Evolutionary conservation across 371 early-diverging fungal genomes (phyloP).

Genomic region (Mucor irregularis): DNA sequence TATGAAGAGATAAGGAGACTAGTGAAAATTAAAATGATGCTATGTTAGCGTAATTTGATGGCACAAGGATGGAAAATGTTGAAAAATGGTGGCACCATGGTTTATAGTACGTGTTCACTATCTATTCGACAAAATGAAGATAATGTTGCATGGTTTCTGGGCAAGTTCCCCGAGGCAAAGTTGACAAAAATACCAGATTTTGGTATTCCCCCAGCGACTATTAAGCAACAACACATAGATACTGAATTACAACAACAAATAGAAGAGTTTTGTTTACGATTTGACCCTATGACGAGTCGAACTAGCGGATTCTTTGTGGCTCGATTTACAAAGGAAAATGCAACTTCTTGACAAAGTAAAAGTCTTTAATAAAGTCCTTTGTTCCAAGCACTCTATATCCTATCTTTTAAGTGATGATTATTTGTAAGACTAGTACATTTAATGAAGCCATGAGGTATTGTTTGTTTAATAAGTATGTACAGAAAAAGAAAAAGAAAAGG

Average conservation of each 20-base stretch:
- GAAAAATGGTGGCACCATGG: conserved; percentile 72
- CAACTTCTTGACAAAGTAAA: too few species aligned
- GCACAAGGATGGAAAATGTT: conserved; percentile 71
- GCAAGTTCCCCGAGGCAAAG: conserved; percentile 39
- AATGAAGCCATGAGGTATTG: too few species aligned
- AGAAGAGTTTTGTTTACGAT: conserved; percentile 49
- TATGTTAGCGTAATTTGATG: conserved; percentile 59
- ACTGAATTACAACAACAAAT: conserved; percentile 39
- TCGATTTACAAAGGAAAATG: conserved; percentile 58
- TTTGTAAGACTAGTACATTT: too few species aligned
- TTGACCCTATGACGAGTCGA: conserved; percentile 63
- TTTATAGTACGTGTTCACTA: conserved; percentile 88
- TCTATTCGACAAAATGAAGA: conserved; percentile 82
- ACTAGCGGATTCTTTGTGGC: conserved; percentile 81
- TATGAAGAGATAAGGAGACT: conserved; percentile 9
- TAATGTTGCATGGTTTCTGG: conserved; percentile 76
- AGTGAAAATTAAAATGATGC: not conserved
- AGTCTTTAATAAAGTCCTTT: too few species aligned
- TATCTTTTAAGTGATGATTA: too few species aligned
- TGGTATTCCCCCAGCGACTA: conserved; percentile 31
- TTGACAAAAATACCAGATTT: conserved; percentile 53
- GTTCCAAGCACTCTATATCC: too few species aligned
- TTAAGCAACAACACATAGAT: conserved; percentile 53
- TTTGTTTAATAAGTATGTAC: too few species aligned
- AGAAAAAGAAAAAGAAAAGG: too few species aligned